Conservation (phyloP, 257 asterid genomes). For the Solanum virginianum region DNA sequence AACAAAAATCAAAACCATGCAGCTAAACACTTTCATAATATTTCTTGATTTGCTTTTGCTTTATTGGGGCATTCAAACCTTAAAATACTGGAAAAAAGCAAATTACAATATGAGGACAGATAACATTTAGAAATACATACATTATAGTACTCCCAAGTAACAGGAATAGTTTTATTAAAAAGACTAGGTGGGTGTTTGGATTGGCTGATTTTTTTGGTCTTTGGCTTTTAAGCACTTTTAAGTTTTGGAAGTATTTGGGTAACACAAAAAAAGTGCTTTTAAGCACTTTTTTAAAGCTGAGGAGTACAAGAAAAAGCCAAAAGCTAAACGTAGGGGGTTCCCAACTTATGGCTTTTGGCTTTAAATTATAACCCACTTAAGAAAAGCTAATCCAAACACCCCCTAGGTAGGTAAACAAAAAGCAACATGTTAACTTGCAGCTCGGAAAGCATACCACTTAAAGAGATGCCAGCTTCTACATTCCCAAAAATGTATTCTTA, state of each 20-base stretch:
- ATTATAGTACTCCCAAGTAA: neutral
- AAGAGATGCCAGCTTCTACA: neutral
- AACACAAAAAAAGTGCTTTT: no score
- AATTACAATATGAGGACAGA: neutral
- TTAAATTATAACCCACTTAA: no score
- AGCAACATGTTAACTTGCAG: neutral
- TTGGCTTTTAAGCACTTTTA: no score
- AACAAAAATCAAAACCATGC: neutral
- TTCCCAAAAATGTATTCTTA: neutral
- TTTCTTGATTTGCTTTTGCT: neutral
- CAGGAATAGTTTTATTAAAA: neutral
- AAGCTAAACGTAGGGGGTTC: no score
- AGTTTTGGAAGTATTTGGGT: no score
- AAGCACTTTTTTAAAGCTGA: no score
- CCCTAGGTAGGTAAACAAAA: neutral
- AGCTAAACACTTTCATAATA: neutral
- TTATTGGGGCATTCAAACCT: neutral
- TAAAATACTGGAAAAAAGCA: neutral
- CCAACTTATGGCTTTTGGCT: no score
- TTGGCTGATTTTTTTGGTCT: no score
- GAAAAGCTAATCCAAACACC: no score
- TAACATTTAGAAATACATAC: neutral
- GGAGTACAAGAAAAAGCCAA: no score
- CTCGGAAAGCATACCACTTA: neutral
- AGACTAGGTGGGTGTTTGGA: no score